Evolutionary conservation across 2,329 filamentous ascomycete genomes (phyloP), one percentile per base, ranked within the genome.

Genomic region (Periconia digitata): DNA sequence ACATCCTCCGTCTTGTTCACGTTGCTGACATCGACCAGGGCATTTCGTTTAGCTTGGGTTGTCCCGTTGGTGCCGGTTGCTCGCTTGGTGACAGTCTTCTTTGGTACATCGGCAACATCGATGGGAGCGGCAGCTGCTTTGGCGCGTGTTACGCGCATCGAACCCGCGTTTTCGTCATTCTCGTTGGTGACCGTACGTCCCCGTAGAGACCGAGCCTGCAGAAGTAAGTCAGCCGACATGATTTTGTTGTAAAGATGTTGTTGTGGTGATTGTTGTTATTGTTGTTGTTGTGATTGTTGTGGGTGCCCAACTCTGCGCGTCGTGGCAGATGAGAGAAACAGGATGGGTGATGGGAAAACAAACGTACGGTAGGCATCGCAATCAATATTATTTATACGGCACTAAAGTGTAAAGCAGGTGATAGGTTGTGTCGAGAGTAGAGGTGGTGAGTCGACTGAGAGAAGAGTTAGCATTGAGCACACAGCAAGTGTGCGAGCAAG

Each of bases 21-120:
- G 76, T 99, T 99, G 82, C 91, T 97, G 61, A 96, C 88, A 77
- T 99, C 94, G 49, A 89, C 91, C 32, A 99, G 82, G 41, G 90
- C 92, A 62, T 87, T 83, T 77, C 89, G 94, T 67, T 87, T 82
- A 51, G 78, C 69, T 51, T 59, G 62, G 44, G 58, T 79, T 40
- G 74, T 70, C 41, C 79, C 64, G 23, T 68, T 74, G 3, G 68
- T 53, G n/a, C 64, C 61, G 36, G 65, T 58, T 43, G 67, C 67
- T 5, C 74, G 69, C 62, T 76, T 76, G 67, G 77, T 78, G 41
- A 74, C 58, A 13, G 64, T 60, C 71, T 79, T 79, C 70, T 77
- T 84, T 20, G 77, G 74, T 46, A 76, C 73, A 44, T 87, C 87
- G 60, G 86, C 85, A 60, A 63, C 60, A 38, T 63, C 57, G 49